Conservation (phyloP, 768 basidiomycete genomes). For the Nevesoporus exiguus region DNA sequence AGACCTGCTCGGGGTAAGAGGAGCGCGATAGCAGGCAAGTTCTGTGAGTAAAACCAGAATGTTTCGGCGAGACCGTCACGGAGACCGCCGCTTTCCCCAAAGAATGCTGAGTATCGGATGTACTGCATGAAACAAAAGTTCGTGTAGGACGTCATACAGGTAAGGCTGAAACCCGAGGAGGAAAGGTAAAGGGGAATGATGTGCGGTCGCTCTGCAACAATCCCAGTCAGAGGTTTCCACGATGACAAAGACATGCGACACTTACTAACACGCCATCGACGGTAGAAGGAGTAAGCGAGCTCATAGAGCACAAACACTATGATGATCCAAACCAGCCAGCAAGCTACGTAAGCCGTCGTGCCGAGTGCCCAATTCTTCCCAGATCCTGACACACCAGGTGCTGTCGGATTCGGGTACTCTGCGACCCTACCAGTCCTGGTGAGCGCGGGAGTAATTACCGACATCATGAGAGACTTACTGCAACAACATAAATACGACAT, state of each 20-base stretch:
- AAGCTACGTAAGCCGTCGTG: conserved; percentile 78
- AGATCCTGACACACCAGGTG: conserved; percentile 66
- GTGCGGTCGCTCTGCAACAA: conserved; percentile 66
- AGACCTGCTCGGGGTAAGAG: conserved; percentile 82
- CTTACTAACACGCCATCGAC: conserved; percentile 80
- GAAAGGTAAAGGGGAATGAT: conserved; percentile 84
- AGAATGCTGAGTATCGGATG: conserved; percentile 69
- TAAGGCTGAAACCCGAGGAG: conserved; percentile 70
- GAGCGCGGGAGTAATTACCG: conserved; percentile 6
- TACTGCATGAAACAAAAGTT: conserved; percentile 84
- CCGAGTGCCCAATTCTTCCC: conserved; percentile 80
- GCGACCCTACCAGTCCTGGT: conserved; percentile 51
- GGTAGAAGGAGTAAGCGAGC: conserved; percentile 66
- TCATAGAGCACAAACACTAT: conserved; percentile 76
- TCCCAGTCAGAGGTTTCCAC: conserved; percentile 3
- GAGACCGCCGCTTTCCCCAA: conserved; percentile 45
- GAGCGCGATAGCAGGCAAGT: conserved; percentile 75
- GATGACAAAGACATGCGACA: conserved; percentile 27
- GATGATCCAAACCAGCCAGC: conserved; percentile 73
- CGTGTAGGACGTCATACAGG: conserved; percentile 73
- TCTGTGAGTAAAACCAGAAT: conserved; percentile 81
- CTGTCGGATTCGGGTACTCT: conserved; percentile 66
- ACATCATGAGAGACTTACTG: conserved; percentile 54
- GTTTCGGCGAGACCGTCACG: conserved; percentile 75
- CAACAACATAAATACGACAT: conserved; percentile 76